Evolutionary conservation across 257 asterid genomes (phyloP).

Genomic region (Mitragyna speciosa): DNA sequence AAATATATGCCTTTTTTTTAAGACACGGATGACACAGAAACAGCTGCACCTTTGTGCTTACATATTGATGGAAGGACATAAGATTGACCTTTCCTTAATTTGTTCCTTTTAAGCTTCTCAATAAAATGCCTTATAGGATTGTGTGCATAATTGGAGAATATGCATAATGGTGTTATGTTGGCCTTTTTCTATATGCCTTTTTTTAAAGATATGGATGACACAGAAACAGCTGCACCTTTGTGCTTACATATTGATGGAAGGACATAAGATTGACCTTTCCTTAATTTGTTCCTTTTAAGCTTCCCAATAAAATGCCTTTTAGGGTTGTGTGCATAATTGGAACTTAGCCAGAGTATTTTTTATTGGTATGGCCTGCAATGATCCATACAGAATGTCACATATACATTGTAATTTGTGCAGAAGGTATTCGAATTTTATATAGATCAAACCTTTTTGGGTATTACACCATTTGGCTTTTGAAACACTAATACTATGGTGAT

Average conservation of each 20-base stretch:
- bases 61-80: background rate
- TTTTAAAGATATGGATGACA: no score
- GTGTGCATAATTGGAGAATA: no score
- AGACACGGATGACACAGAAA: no score
- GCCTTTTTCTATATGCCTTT: background rate
- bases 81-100: background rate
- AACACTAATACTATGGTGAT: no score
- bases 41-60: background rate
- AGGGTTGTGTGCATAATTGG: background rate
- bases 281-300: background rate
- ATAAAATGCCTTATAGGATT: background rate
- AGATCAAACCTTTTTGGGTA: background rate
- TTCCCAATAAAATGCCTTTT: background rate
- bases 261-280: background rate
- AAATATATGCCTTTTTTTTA: no score
- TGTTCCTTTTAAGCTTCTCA: background rate
- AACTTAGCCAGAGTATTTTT: no score
- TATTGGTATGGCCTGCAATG: background rate
- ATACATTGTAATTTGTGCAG: background rate
- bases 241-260: background rate
- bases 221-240: background rate
- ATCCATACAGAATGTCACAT: background rate
- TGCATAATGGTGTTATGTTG: background rate
- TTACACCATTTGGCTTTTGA: no score
- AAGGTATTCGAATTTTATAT: background rate